These are phyloP conservation scores for Epichloe uncinata DNA, from an alignment of 2,329 filamentous ascomycete genomes.

Conservation along the genomic window DNA sequence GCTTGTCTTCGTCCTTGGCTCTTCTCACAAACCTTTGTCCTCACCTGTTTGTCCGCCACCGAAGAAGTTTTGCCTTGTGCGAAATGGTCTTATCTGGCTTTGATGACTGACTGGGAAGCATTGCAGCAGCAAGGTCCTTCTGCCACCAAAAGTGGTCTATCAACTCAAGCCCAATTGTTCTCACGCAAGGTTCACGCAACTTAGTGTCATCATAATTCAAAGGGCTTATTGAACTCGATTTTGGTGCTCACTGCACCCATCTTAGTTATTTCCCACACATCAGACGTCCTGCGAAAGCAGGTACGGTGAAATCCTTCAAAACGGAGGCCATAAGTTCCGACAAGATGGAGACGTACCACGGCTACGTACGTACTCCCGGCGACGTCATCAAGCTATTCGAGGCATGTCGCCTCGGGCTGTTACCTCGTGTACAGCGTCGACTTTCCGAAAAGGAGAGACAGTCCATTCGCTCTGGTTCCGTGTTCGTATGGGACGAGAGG, in stretches of 20 bases:
- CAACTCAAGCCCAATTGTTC: background rate
- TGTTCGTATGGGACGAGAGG: constrained; percentile 99
- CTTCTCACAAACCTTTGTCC: too few species aligned
- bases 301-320: constrained; percentile 8
- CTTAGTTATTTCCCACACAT: background rate
- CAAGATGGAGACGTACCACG: constrained; percentile 92
- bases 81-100: background rate
- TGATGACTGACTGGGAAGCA: background rate
- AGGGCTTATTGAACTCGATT: background rate
- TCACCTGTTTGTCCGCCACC: too few species aligned
- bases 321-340: constrained; percentile 11
- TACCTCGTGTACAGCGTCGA: constrained; percentile 84
- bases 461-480: constrained; percentile 88
- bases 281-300: constrained; percentile 10
- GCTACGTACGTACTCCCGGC: constrained; percentile 84
- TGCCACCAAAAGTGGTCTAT: background rate
- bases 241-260: background rate
- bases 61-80: too few species aligned
- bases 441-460: constrained; percentile 95
- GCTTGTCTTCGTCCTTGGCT: too few species aligned
- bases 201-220: background rate
- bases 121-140: background rate
- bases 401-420: constrained; percentile 76
- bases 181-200: too few species aligned
- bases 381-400: constrained; percentile 99